Evolutionary conservation across 2,329 filamentous ascomycete species (phyloP).

Genomic region (Drechslera avenae): DNA sequence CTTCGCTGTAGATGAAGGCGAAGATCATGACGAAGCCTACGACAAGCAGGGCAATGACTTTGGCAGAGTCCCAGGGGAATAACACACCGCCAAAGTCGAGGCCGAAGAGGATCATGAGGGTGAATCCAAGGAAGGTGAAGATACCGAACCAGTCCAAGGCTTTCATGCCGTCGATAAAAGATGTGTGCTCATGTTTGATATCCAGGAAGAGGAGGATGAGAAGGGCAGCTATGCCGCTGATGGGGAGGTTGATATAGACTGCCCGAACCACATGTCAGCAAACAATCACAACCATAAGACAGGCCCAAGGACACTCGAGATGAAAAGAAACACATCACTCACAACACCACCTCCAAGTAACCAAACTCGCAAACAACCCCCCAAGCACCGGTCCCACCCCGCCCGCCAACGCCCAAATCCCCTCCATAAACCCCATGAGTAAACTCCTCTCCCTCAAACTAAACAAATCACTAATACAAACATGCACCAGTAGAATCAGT

Average conservation of each 20-base stretch:
- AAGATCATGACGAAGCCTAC: conserved; percentile 56
- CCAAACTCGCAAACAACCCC: conserved; percentile 55
- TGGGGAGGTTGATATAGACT: conserved; percentile 62
- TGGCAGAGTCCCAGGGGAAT: conserved; percentile 60
- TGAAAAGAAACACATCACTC: conserved; percentile 16
- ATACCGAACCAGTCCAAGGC: conserved; percentile 62
- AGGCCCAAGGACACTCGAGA: neutral
- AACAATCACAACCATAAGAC: neutral
- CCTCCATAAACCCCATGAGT: conserved; percentile 58
- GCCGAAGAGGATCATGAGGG: conserved; percentile 59
- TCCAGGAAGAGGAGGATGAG: conserved; percentile 60
- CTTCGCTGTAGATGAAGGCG: conserved; percentile 66
- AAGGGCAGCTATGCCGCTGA: conserved; percentile 56
- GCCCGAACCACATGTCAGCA: neutral
- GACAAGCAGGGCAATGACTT: conserved; percentile 61
- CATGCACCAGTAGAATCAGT: conserved; percentile 65
- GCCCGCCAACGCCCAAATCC: conserved; percentile 62
- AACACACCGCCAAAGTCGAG: conserved; percentile 60
- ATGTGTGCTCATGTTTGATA: conserved; percentile 60
- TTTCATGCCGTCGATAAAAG: conserved; percentile 53
- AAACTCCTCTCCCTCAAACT: conserved; percentile 59
- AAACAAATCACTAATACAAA: conserved; percentile 68
- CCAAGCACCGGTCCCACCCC: conserved; percentile 60
- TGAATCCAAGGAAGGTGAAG: conserved; percentile 57
- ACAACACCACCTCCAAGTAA: conserved; percentile 60